Base-by-base conservation (phyloP, 2,329 filamentous ascomycete genomes). In the Colletotrichum godetiae region DNA sequence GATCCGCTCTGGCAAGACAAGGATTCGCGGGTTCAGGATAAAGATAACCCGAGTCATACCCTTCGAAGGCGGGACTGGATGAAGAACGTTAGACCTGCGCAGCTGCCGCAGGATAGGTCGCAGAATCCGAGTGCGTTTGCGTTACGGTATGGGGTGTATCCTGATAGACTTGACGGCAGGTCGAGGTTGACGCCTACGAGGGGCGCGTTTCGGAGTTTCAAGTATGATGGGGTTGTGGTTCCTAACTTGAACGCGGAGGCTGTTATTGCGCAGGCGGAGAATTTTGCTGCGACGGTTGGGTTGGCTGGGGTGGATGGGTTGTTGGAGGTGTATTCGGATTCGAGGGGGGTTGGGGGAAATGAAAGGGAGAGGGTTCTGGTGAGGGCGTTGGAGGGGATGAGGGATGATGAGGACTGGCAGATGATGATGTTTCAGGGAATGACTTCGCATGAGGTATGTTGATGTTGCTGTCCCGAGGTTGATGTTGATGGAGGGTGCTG, bases 331-430 rank as follows among this genome's bases (percentile, higher is more conserved):
- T 78, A 75, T 37, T 74, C 79, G 74, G 67, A 72, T 22, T 59
- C 76, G 59, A 76, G 77, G n/a, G 74, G 79, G 29, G n/a, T 0
- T 11, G 46, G 27, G 15, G 8, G 2, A 7, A n/a, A 62, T 2
- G 62, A 37, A 5, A 6, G n/a, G 10, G 53, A 72, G 3, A 27
- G 11, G 13, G 58, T 57, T 27, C 55, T 65, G 0, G 19, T 72
- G 1, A 22, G 49, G 15, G 46, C 63, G 15, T 72, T 71, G 57
- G 12, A 31, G 22, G 49, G 58, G 7, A 70, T 81, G 11, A 46
- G 77, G 6, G 64, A 78, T 8, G 80, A 81, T n/a, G 79, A 81
- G 22, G 74, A 78, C 33, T 82, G 80, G 80, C 80, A 82, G 60
- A 70, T 55, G 5, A 63, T 78, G 1, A 56, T 81, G 1, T 81